Conservation (phyloP, 345 rosid species). For the Euphorbia peplus region DNA sequence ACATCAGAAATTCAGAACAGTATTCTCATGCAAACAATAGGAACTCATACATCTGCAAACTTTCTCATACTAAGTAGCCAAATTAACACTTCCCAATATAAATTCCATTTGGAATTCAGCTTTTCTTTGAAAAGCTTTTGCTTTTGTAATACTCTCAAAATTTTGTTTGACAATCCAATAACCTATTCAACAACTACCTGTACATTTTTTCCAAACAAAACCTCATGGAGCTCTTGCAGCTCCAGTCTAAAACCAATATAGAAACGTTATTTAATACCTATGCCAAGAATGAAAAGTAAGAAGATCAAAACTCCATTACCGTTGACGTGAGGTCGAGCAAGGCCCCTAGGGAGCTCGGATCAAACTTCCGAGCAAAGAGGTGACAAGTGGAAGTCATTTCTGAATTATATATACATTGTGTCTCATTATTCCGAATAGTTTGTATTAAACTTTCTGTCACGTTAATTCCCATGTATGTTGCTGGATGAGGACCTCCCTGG, state of each 20-base stretch:
- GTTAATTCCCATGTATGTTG: conserved; percentile 44
- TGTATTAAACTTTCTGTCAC: conserved; percentile 61
- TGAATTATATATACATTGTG: conserved; percentile 62
- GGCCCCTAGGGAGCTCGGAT: conserved; percentile 62
- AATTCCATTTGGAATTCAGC: neutral
- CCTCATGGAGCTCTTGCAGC: conserved; percentile 16
- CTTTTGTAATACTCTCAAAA: neutral
- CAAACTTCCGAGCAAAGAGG: conserved; percentile 92
- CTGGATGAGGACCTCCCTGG: conserved; percentile 86
- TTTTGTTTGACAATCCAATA: neutral
- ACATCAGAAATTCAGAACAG: too few species aligned
- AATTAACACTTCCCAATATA: neutral
- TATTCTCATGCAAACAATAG: too few species aligned
- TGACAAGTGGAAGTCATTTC: conserved; percentile 58
- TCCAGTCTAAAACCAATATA: conserved; percentile 2
- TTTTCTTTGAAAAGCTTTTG: conserved; percentile 8
- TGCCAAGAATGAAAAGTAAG: neutral
- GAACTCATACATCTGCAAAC: too few species aligned
- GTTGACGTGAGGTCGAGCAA: conserved; percentile 66
- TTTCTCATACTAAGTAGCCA: too few species aligned
- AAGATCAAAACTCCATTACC: conserved; percentile 56
- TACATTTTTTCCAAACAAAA: conserved; percentile 16
- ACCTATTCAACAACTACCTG: conserved; percentile 8
- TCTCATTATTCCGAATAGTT: conserved; percentile 57
- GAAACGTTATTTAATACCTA: neutral